A percentile compares a stretch with the other conserved stretches of the same genome.
Conservation (phyloP, 345 rosid genomes). For the Populus pruinosa region DNA sequence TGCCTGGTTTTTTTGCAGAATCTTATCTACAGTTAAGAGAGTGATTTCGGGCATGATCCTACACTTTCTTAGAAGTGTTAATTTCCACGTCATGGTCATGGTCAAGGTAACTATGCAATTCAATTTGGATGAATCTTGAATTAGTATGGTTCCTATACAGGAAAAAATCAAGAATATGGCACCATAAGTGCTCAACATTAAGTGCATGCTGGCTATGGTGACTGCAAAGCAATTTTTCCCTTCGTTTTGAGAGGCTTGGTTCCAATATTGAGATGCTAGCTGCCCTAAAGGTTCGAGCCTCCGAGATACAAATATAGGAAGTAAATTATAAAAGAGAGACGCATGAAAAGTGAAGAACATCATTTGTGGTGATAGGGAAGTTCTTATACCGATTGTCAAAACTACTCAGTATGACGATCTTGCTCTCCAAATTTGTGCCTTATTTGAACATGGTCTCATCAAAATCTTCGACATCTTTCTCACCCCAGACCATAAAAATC, state of each 20-base stretch:
- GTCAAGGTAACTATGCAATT: neutral
- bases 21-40: neutral
- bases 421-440: neutral
- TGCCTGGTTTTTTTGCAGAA: neutral
- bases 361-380: too few species aligned
- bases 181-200: neutral
- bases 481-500: neutral
- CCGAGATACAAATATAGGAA: neutral
- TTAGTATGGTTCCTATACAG: neutral
- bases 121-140: neutral
- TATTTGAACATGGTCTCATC: neutral
- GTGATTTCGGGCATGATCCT: neutral
- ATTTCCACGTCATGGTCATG: neutral
- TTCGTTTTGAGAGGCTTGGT: too few species aligned
- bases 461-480: neutral
- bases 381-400: neutral
- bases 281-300: neutral
- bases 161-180: neutral
- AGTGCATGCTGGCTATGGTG: neutral
- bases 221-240: neutral
- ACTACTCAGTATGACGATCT: neutral
- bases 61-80: neutral
- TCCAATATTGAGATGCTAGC: neutral
- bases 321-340: neutral
- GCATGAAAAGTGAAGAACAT: neutral